Conservation (phyloP, 2,329 filamentous ascomycete species). For the Beauveria bassiana region DNA sequence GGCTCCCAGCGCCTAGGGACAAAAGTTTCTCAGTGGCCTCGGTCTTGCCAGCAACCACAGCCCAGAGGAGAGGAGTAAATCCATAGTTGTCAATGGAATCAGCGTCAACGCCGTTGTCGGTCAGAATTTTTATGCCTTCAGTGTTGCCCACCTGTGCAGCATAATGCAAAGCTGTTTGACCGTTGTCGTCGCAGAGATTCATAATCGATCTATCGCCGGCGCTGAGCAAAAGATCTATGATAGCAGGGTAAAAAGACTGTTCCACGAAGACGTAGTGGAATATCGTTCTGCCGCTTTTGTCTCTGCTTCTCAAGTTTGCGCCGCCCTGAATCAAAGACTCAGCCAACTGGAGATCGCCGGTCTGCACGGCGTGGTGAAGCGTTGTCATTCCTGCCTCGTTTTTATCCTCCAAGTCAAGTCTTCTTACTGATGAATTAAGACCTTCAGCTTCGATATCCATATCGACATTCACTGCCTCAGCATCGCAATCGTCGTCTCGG, state of each 20-base stretch:
- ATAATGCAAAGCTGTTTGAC: neutral
- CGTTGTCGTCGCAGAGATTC: neutral
- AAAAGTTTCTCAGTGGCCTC: neutral
- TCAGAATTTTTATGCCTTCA: neutral
- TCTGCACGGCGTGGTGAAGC: conserved; percentile 17
- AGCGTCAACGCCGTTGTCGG: neutral
- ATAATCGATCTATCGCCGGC: neutral
- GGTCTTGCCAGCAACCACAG: neutral
- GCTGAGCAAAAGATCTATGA: too few species aligned
- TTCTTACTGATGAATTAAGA: conserved; percentile 3
- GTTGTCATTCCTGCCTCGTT: conserved; percentile 16
- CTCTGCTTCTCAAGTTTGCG: neutral
- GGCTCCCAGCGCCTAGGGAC: neutral
- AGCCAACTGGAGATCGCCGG: conserved; percentile 10
- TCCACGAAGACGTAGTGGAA: neutral
- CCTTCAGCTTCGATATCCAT: conserved; percentile 11
- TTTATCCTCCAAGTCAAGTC: conserved; percentile 17
- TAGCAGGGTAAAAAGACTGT: too few species aligned
- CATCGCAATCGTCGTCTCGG: conserved; percentile 14
- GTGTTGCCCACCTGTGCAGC: neutral
- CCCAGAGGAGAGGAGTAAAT: neutral
- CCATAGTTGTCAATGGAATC: neutral
- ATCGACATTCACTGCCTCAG: conserved; percentile 9
- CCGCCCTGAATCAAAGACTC: neutral
- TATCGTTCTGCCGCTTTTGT: neutral